Evolutionary conservation across 78 protist genomes (phyloP).

Genomic region (Dictyostelium capitatum): DNA sequence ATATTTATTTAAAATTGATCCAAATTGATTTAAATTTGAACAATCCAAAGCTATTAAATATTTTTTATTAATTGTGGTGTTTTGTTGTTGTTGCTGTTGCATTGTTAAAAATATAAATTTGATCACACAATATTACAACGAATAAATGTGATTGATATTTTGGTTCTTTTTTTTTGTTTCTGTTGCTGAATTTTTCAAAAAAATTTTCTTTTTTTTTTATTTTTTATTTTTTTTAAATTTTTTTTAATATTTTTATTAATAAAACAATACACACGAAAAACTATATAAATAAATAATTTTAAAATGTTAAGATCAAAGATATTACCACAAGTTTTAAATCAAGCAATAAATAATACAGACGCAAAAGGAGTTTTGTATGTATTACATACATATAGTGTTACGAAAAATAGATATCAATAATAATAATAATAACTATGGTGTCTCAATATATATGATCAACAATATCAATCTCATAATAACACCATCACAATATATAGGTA

Average conservation of each 20-base stretch:
- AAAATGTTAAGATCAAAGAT: conserved; percentile 78
- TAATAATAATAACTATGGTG: background rate
- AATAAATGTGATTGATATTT: too few relatives aligned
- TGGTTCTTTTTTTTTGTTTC: too few relatives aligned
- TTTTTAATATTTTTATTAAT: background rate
- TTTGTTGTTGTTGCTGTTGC: too few relatives aligned
- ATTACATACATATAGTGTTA: background rate
- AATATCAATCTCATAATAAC: too few relatives aligned
- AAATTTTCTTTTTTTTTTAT: background rate
- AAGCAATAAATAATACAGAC: conserved; percentile 48
- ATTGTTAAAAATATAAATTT: too few relatives aligned
- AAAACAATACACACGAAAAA: background rate
- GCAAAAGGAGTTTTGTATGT: conserved; percentile 76
- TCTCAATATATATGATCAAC: too few relatives aligned
- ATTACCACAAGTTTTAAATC: conserved; percentile 72
- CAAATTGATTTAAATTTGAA: too few relatives aligned
- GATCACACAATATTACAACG: too few relatives aligned
- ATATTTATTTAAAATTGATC: too few relatives aligned
- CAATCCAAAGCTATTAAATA: too few relatives aligned
- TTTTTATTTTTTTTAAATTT: conserved; percentile 5
- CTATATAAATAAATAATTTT: background rate
- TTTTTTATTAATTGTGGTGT: too few relatives aligned
- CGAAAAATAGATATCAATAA: background rate
- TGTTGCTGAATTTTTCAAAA: background rate
- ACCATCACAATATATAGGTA: too few relatives aligned